Base-by-base conservation (phyloP, 192 early-diverging fungal genomes). In the Coemansia sp. region DNA sequence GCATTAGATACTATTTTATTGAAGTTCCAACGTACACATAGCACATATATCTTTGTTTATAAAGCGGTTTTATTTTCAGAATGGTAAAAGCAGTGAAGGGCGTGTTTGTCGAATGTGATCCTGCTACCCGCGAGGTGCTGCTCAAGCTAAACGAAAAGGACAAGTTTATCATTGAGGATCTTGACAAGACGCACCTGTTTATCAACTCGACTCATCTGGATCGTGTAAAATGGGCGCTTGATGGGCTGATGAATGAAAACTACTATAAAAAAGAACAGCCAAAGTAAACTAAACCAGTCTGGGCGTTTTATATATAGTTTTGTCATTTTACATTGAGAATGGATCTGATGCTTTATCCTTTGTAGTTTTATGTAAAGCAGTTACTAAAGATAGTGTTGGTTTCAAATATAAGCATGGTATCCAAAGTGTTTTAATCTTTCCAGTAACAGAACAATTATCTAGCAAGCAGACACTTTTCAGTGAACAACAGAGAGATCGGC, bases 171-270 rank as follows among this genome's bases (percentile, higher is more conserved):
- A 90, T 94, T 55, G 89, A 91, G 69, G 91, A 94, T 60, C 75
- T 94, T 14, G 93, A 94, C 79, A 89, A 87, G 7, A 92, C 89
- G 0, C 93, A 94, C 68, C 68, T 94, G 60, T 92, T 93, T 67
- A 87, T 94, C 43, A 88, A 89, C 66, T 71, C 87, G 7, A 77
- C 74, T 4, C 86, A 83, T 48, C 76, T 92, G 4, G 78, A 86
- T 11, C 68, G 86, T 55, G 63, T 93, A 4, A 86, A 89, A 48
- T 61, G 66, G 4, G 87, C 86, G 64, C 77, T 92, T 40, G 92
- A 93, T 55, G 85, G 87, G 69, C 83, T 92, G 49, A 75, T 93
- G 63, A 87, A 93, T 76, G 84, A 88, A 60, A 92, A 92, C 69
- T 86, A 87, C 0, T 93, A 91, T 67, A 90, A 88, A 65, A 59